Conservation (phyloP, 805 yeast species). For the Jamesozyma spencerorum region DNA sequence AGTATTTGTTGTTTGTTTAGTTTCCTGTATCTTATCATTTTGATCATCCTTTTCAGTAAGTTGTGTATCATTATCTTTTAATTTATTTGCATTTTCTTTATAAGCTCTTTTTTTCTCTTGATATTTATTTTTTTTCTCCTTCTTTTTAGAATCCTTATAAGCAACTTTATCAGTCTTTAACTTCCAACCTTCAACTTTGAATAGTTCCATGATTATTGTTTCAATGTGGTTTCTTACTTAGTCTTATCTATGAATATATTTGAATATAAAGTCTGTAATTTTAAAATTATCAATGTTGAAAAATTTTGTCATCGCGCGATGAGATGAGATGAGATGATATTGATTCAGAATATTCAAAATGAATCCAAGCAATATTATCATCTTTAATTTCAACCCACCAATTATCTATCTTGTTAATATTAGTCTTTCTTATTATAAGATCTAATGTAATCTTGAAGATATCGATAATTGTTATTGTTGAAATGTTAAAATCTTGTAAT, state of each 20-base stretch:
- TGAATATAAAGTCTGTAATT: no score
- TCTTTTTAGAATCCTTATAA: conserved; percentile 32
- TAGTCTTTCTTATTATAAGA: conserved; percentile 2
- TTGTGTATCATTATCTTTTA: no score
- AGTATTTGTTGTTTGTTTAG: conserved; percentile 6
- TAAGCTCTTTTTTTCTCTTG: conserved; percentile 17
- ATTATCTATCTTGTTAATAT: conserved; percentile 2
- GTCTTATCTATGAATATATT: no score
- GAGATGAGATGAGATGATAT: conserved; percentile 13
- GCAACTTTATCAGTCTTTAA: conserved; percentile 46
- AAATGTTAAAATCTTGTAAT: neutral
- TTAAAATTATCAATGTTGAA: conserved; percentile 12
- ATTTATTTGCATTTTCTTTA: conserved; percentile 16
- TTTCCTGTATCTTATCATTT: conserved; percentile 1
- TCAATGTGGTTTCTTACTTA: no score
- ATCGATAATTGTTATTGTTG: conserved; percentile 8
- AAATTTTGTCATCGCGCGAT: neutral
- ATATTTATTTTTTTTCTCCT: conserved; percentile 23
- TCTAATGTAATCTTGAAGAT: conserved; percentile 9
- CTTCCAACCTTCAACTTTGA: conserved; percentile 79
- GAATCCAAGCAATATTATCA: conserved; percentile 9
- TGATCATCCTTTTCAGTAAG: conserved; percentile 18
- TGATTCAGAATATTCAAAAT: conserved; percentile 9
- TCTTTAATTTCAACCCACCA: conserved; percentile 20
- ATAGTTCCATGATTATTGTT: conserved; percentile 56